Conservation (phyloP, 2,329 filamentous ascomycete genomes). For the Daldinia sp. region DNA sequence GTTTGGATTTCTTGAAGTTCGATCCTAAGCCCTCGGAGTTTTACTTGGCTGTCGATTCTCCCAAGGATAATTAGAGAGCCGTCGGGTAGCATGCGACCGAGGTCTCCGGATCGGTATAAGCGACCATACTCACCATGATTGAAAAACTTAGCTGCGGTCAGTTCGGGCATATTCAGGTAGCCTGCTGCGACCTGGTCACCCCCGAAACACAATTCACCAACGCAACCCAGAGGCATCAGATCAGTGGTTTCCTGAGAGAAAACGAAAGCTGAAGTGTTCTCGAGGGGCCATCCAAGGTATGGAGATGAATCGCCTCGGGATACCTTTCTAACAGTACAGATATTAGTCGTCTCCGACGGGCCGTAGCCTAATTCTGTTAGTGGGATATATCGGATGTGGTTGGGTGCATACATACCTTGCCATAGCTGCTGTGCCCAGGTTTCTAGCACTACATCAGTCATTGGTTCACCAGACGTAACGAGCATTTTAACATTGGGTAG, state of each 20-base stretch:
- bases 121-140: slow-evolving; percentile 73
- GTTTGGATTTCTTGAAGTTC: slow-evolving; percentile 80
- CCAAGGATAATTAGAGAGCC: slow-evolving; percentile 78
- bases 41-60: slow-evolving; percentile 80
- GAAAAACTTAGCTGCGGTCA: slow-evolving; percentile 74
- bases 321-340: slow-evolving; percentile 79
- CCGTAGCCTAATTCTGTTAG: slow-evolving; percentile 67
- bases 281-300: slow-evolving; percentile 78
- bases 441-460: slow-evolving; percentile 75
- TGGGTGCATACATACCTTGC: slow-evolving; percentile 60
- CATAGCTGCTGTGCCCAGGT: slow-evolving; percentile 76
- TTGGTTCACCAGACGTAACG: slow-evolving; percentile 81
- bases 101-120: slow-evolving; percentile 83
- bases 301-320: slow-evolving; percentile 65
- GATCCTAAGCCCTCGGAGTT: slow-evolving; percentile 80
- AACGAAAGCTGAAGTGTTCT: slow-evolving; percentile 80
- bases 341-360: slow-evolving; percentile 87
- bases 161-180: slow-evolving; percentile 68
- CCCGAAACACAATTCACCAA: slow-evolving; percentile 88
- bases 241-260: slow-evolving; percentile 56
- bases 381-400: not conserved
- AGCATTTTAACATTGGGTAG: slow-evolving; percentile 78
- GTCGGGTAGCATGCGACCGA: slow-evolving; percentile 80
- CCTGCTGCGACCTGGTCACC: slow-evolving; percentile 81
- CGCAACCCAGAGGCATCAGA: slow-evolving; percentile 71